Conservation (phyloP, 2,329 filamentous ascomycete genomes). For the Hypoxylon sp. region DNA sequence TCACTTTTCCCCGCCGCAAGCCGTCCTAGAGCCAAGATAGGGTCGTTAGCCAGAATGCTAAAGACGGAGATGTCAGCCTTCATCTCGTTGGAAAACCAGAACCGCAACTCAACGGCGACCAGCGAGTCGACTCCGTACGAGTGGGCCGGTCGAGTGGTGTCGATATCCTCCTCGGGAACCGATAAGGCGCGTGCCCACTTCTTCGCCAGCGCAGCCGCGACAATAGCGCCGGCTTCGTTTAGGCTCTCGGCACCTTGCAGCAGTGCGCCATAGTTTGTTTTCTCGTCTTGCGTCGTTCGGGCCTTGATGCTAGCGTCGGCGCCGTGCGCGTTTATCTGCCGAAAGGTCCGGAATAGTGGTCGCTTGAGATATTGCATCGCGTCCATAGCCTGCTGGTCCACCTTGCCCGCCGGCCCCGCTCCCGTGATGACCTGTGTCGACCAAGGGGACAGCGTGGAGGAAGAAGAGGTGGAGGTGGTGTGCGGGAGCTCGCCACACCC, state of each 20-base stretch:
- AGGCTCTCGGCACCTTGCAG: neutral
- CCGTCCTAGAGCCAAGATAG: constrained; percentile 3
- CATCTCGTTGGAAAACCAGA: constrained; percentile 35
- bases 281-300: neutral
- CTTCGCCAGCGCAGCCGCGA: constrained; percentile 18
- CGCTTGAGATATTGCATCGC: too few relatives aligned
- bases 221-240: neutral
- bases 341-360: too few relatives aligned
- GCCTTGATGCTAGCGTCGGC: too few relatives aligned
- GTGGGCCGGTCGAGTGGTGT: constrained; percentile 20
- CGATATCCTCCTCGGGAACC: constrained; percentile 24
- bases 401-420: neutral
- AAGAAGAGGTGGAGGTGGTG: too few relatives aligned
- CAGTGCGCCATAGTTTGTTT: neutral
- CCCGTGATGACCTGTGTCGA: neutral
- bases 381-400: neutral
- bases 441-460: neutral
- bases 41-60: constrained; percentile 28
- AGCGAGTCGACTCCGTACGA: constrained; percentile 36
- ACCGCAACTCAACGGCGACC: constrained; percentile 34
- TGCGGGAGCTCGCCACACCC: too few relatives aligned
- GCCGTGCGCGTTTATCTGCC: too few relatives aligned
- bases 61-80: constrained; percentile 33
- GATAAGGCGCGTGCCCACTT: constrained; percentile 28
- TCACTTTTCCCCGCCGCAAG: constrained; percentile 18